These are phyloP conservation scores for Isabelozyma pseudorhagii DNA, from an alignment of 805 yeast species.

Conservation along the genomic window DNA sequence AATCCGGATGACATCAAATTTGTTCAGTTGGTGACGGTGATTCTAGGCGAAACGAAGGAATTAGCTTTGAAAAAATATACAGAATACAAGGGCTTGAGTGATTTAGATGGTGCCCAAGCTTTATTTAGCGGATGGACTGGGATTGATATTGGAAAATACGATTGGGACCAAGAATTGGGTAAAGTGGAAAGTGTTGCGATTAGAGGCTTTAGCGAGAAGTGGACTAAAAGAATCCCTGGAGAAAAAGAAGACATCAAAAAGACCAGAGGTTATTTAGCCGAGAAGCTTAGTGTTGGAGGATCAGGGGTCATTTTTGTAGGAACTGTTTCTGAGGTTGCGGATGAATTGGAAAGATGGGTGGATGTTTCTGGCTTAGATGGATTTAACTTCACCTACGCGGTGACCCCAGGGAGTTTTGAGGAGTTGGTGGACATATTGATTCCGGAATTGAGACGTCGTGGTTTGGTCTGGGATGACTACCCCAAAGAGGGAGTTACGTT, in stretches of 20 bases:
- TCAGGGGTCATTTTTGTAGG: slow-evolving; percentile 35
- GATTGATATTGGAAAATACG: slow-evolving; percentile 33
- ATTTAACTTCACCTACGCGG: slow-evolving; percentile 37
- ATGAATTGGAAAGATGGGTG: slow-evolving; percentile 36
- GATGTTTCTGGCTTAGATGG: slow-evolving; percentile 41
- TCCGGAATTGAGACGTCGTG: slow-evolving; percentile 35
- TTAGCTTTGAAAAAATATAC: slow-evolving; percentile 38
- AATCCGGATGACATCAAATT: slow-evolving; percentile 34
- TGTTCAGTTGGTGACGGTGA: slow-evolving; percentile 31
- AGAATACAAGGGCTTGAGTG: slow-evolving; percentile 29
- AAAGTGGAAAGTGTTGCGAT: slow-evolving; percentile 30
- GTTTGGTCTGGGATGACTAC: slow-evolving; percentile 35
- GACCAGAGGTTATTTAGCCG: slow-evolving; percentile 23
- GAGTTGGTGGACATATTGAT: slow-evolving; percentile 35
- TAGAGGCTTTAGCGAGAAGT: slow-evolving; percentile 25
- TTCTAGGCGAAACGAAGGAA: slow-evolving; percentile 41
- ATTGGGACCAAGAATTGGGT: slow-evolving; percentile 27
- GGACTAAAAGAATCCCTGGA: slow-evolving; percentile 31
- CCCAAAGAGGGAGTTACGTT: slow-evolving; percentile 30
- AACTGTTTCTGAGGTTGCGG: slow-evolving; percentile 34
- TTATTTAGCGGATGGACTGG: slow-evolving; percentile 42
- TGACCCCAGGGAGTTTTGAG: slow-evolving; percentile 31
- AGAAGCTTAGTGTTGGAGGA: slow-evolving; percentile 24
- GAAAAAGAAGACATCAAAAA: slow-evolving; percentile 15
- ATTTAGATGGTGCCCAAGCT: slow-evolving; percentile 39